A percentile compares a stretch with the other conserved stretches of the same genome.
Evolutionary conservation across 768 basidiomycete species (phyloP).

Genomic region (Tricholoma bakamatsutake): DNA sequence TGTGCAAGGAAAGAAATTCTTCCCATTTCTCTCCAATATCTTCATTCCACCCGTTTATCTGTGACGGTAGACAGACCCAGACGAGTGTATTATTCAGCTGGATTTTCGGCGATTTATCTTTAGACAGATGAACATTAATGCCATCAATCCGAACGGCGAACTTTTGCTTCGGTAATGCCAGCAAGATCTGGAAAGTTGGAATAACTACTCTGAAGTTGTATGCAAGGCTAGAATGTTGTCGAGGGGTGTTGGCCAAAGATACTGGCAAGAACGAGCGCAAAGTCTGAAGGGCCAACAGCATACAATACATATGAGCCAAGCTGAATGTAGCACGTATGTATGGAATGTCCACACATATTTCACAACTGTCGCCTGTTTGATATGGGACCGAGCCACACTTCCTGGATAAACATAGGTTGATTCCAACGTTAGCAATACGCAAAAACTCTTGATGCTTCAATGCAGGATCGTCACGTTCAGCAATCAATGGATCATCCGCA

Average conservation of each 20-base stretch:
- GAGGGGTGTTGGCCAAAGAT: conserved; percentile 10
- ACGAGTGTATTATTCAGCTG: conserved; percentile 39
- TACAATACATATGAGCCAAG: conserved; percentile 64
- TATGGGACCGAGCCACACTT: conserved; percentile 15
- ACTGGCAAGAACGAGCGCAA: conserved; percentile 32
- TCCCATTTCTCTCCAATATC: conserved; percentile 55
- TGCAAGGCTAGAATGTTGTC: conserved; percentile 10
- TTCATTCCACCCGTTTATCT: conserved; percentile 29
- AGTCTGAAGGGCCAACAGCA: conserved; percentile 55
- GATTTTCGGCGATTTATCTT: conserved; percentile 24
- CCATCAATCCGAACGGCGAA: conserved; percentile 40
- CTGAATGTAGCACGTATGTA: conserved; percentile 48
- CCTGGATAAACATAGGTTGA: conserved; percentile 23
- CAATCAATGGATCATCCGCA: conserved; percentile 58
- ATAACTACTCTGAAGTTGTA: conserved; percentile 28
- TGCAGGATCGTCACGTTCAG: conserved; percentile 44
- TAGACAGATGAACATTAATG: conserved; percentile 20
- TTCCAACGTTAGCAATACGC: conserved; percentile 26
- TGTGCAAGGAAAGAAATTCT: conserved; percentile 58
- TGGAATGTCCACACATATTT: conserved; percentile 45
- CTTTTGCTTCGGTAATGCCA: conserved; percentile 43
- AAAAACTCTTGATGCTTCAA: conserved; percentile 41
- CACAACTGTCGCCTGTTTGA: conserved; percentile 33
- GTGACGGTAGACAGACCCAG: conserved; percentile 51
- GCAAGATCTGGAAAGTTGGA: conserved; percentile 41